Base-by-base conservation (phyloP, 2,329 filamentous ascomycete species). In the Kalaharituber pfeilii region DNA sequence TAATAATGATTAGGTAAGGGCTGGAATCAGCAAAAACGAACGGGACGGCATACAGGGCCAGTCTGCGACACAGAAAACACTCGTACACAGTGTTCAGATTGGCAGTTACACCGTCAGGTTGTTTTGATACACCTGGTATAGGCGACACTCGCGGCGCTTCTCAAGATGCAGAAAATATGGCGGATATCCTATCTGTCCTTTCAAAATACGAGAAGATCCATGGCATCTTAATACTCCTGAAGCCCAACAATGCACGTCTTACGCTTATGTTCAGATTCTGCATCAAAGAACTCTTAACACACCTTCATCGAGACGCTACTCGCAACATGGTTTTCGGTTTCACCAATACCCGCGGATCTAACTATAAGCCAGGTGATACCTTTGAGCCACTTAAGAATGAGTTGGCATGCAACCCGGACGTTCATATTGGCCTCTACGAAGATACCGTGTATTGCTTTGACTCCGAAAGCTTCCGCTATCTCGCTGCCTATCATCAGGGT, bases 311-410 rank as follows among this genome's bases (percentile, higher is more conserved):
- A 1, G 63, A 65, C 55, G 69, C 69, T 11, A 63, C 66, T 0
- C 57, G 55, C 15, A 72, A 72, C 58, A 70, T 72, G 51, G 67
- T 65, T 0, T 72, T 70, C 57, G 69, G 69, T 1, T 73, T 72
- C 57, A 72, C 69, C 13, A 71, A 71, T 56, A 70, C 69, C 0
- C 62, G 69, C 1, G 65, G 64, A 2, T 68, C 69, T 5, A 70
- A 70, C 60, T 72, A 69, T 55, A 67, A 56, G 15, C 69, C 69
- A 0, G 70, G 70, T 1, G 69, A 71, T 57, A 68, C 69, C 0
- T 69, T 66, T 54, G 59, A 59, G 1, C 67, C 69, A 1, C 63
- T 71, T 0, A 56, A 66, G 24, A 47, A 53, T 0, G 57, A 71
- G 0, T 57, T 71, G 6, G 49, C 30, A 0, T 58, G 66, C 22